These are phyloP conservation scores for Sphagnum tenellum DNA, from an alignment of 225 moss, liverwort and hornwort species.

Conservation along the genomic window DNA sequence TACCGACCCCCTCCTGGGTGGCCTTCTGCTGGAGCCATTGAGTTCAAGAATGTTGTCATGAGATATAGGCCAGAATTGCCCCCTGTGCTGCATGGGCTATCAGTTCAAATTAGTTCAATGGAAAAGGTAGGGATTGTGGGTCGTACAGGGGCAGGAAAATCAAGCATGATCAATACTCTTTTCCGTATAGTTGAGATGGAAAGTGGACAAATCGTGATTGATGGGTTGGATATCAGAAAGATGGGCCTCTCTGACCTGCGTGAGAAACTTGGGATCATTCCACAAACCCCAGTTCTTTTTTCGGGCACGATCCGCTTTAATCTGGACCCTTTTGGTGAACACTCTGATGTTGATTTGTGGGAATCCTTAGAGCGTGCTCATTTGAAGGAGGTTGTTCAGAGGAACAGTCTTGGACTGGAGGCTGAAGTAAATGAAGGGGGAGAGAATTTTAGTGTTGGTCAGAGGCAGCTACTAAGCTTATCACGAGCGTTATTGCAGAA, in stretches of 20 bases:
- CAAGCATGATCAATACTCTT: constrained; percentile 64
- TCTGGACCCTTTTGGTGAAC: constrained; percentile 66
- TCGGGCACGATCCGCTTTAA: constrained; percentile 73
- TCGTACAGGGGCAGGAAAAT: constrained; percentile 73
- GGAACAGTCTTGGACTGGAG: constrained; percentile 43
- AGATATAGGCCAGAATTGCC: constrained; percentile 62
- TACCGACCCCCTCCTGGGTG: constrained; percentile 52
- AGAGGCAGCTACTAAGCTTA: constrained; percentile 70
- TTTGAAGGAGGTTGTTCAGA: constrained; percentile 56
- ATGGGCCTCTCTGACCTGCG: constrained; percentile 56
- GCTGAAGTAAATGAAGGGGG: constrained; percentile 66
- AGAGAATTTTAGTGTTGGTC: constrained; percentile 77
- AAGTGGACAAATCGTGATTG: constrained; percentile 54
- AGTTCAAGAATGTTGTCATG: constrained; percentile 51
- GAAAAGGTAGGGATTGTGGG: constrained; percentile 73
- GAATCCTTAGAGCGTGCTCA: constrained; percentile 68
- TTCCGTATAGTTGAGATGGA: constrained; percentile 69
- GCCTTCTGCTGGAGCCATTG: constrained; percentile 56
- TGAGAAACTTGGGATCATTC: constrained; percentile 57
- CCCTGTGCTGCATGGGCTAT: constrained; percentile 56
- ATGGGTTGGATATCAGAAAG: constrained; percentile 39
- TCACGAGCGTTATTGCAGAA: constrained; percentile 59
- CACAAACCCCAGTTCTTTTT: constrained; percentile 63
- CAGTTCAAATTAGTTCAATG: constrained; percentile 42
- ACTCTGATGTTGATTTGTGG: constrained; percentile 62